phyloP scores from a whole-genome alignment of 2,329 filamentous ascomycete species.

The Claviceps monticola region DNA sequence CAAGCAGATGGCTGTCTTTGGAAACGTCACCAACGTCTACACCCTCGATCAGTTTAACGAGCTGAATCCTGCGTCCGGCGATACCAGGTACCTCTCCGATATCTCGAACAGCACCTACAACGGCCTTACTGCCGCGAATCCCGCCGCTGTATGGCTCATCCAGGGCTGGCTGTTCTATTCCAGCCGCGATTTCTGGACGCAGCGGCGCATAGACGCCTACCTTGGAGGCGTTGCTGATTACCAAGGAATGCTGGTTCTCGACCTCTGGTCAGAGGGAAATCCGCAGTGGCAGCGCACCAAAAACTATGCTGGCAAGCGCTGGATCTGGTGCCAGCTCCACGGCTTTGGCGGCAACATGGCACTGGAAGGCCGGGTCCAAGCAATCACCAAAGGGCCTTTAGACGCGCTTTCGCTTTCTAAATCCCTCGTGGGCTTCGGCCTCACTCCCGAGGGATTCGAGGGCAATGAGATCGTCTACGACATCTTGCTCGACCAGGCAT shows the following conservation, averaged over 20 bases:
- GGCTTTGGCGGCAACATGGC: conserved; percentile 35
- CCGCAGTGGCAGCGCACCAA: conserved; percentile 37
- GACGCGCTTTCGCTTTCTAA: conserved; percentile 26
- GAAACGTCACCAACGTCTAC: conserved; percentile 33
- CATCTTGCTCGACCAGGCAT: conserved; percentile 36
- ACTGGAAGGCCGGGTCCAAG: conserved; percentile 34
- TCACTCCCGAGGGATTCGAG: conserved; percentile 35
- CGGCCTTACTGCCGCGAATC: conserved; percentile 32
- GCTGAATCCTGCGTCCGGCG: conserved; percentile 31
- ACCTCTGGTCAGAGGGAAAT: conserved; percentile 33
- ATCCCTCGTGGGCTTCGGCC: conserved; percentile 32
- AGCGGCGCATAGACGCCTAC: conserved; percentile 32
- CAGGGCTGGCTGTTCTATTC: conserved; percentile 37
- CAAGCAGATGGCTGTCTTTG: conserved; percentile 31
- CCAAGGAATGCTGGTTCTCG: conserved; percentile 34
- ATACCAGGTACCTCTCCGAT: conserved; percentile 24
- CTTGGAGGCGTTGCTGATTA: conserved; percentile 29
- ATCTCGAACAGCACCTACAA: conserved; percentile 25
- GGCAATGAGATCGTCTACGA: conserved; percentile 40
- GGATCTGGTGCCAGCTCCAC: conserved; percentile 41
- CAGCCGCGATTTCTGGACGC: conserved; percentile 28
- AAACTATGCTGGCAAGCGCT: conserved; percentile 36
- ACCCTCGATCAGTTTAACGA: conserved; percentile 41
- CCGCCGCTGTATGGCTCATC: conserved; percentile 36
- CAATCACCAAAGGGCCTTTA: conserved; percentile 32